Percentiles rank a stretch among this genome's conserved stretches.
Evolutionary conservation across 2,329 filamentous ascomycete genomes (phyloP).

Genomic region (Chaetomiaceae sp.): DNA sequence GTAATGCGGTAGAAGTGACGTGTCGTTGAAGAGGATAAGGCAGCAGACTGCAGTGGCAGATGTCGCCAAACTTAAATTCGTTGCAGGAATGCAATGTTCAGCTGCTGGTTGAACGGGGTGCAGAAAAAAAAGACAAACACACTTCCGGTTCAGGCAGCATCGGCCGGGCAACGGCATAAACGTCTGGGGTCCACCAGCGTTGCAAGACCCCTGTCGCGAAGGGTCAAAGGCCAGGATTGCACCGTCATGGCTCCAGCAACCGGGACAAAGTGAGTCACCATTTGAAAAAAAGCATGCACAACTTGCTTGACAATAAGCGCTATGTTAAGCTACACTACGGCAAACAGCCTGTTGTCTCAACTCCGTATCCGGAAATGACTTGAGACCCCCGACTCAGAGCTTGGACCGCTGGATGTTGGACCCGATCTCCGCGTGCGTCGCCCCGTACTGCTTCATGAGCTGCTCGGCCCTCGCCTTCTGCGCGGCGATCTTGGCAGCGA

Average conservation of each 20-base stretch:
- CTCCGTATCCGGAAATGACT: no score
- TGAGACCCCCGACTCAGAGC: slow-evolving; percentile 27
- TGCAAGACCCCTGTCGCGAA: neutral
- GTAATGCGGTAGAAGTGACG: no score
- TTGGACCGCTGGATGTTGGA: slow-evolving; percentile 44
- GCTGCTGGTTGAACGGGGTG: neutral
- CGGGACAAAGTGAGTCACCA: neutral
- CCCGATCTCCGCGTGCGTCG: slow-evolving; percentile 43
- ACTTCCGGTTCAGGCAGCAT: slow-evolving; percentile 21
- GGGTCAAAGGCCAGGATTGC: neutral
- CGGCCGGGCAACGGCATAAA: slow-evolving; percentile 25
- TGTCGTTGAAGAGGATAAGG: no score
- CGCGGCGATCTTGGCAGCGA: slow-evolving; percentile 54
- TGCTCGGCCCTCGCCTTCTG: slow-evolving; percentile 61
- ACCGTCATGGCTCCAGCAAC: slow-evolving; percentile 6
- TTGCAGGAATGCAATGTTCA: slow-evolving; percentile 2
- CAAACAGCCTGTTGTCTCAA: neutral
- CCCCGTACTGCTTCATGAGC: slow-evolving; percentile 55
- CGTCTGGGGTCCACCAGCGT: no score
- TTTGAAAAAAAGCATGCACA: neutral
- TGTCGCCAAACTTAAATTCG: slow-evolving; percentile 2
- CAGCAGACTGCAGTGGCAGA: no score
- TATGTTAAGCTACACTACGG: neutral
- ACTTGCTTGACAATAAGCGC: neutral
- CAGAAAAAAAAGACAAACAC: slow-evolving; percentile 24